These are phyloP conservation scores for Ustilago sp. DNA, from an alignment of 1,284 basidiomycete genomes.

Conservation along the genomic window DNA sequence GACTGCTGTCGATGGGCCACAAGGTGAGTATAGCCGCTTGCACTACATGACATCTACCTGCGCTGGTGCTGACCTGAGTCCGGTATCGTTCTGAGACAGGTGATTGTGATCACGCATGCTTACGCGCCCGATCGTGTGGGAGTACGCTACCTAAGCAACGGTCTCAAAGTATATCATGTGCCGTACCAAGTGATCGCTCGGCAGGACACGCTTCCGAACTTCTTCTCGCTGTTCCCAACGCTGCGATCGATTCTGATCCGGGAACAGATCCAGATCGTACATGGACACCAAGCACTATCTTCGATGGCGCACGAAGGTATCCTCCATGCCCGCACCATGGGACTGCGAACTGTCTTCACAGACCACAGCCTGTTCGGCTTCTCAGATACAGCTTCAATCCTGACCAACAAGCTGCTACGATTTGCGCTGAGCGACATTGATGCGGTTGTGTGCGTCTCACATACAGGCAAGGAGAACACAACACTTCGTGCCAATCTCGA, in stretches of 20 bases:
- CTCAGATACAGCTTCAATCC: conserved; percentile 92
- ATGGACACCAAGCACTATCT: conserved; percentile 90
- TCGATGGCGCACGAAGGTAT: conserved; percentile 92
- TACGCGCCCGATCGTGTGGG: conserved; percentile 86
- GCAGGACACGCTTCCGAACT: conserved; percentile 89
- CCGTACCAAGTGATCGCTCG: conserved; percentile 81
- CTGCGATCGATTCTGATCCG: conserved; percentile 87
- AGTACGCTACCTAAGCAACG: conserved; percentile 84
- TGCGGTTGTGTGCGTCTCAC: conserved; percentile 94
- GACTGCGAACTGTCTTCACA: conserved; percentile 88
- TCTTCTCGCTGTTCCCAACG: conserved; percentile 90
- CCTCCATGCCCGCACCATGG: conserved; percentile 76
- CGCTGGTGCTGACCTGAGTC: not conserved
- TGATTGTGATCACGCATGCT: conserved; percentile 93
- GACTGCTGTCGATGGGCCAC: conserved; percentile 84
- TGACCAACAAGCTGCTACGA: conserved; percentile 94
- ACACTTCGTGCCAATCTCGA: conserved; percentile 80
- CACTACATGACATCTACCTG: not conserved
- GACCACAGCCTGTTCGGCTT: conserved; percentile 97
- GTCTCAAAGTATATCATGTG: conserved; percentile 93
- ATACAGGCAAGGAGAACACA: conserved; percentile 91
- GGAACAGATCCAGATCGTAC: conserved; percentile 87
- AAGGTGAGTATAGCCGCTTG: conserved; percentile 74
- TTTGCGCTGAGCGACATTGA: conserved; percentile 90
- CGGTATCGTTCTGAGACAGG: conserved; percentile 73